These are phyloP conservation scores for Neolentinus lepideus DNA, from an alignment of 1,284 basidiomycete species.

Conservation along the genomic window DNA sequence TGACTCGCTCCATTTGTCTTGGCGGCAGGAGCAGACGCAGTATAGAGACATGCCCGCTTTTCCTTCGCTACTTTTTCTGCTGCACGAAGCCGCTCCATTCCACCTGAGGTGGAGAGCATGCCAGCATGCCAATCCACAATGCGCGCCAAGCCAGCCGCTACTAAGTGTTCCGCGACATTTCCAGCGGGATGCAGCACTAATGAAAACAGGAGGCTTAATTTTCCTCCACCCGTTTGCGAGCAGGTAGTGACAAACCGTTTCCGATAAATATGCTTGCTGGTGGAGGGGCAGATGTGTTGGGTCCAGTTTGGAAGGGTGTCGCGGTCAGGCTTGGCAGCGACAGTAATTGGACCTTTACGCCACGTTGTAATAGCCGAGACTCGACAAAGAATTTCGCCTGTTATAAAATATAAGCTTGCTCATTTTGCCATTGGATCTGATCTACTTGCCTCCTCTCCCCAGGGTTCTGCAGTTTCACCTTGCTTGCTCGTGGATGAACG, in stretches of 20 bases:
- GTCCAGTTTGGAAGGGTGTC: constrained; percentile 72
- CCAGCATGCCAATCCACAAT: constrained; percentile 98
- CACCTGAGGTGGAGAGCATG: constrained; percentile 75
- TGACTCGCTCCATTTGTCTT: constrained; percentile 34
- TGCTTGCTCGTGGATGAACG: constrained; percentile 60
- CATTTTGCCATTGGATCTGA: constrained; percentile 10
- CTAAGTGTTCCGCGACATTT: constrained; percentile 89
- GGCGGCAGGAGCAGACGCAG: constrained; percentile 32
- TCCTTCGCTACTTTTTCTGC: constrained; percentile 87
- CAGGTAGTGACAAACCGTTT: constrained; percentile 41
- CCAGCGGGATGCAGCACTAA: constrained; percentile 86
- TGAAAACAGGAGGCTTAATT: background rate
- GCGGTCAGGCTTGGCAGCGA: constrained; percentile 81
- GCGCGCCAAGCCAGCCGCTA: constrained; percentile 81
- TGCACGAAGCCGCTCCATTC: constrained; percentile 80
- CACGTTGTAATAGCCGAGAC: constrained; percentile 84
- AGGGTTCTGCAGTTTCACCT: constrained; percentile 73
- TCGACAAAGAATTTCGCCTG: constrained; percentile 95
- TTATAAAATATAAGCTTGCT: constrained; percentile 15
- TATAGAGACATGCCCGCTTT: constrained; percentile 75
- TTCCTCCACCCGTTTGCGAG: background rate
- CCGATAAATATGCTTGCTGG: constrained; percentile 88
- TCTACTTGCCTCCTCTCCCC: constrained; percentile 73
- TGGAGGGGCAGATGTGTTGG: constrained; percentile 48
- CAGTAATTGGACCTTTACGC: constrained; percentile 81